Percentiles rank a stretch among this genome's conserved stretches.
Conservation (phyloP, 306 rosid genomes). For the Mimosa pudica region DNA sequence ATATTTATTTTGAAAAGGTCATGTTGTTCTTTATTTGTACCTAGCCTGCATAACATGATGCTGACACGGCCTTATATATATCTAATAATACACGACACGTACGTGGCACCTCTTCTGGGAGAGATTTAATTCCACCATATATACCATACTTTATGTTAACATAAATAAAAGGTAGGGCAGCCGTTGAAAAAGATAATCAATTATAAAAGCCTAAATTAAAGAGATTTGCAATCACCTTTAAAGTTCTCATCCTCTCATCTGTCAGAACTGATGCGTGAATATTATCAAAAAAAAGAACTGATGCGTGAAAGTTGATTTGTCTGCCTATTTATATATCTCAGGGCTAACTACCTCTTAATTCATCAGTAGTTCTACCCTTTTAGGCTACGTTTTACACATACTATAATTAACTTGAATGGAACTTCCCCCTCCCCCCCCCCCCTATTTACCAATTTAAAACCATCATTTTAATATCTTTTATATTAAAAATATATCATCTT, state of each 20-base stretch:
- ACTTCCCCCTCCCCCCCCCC: no score
- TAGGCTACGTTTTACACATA: background rate
- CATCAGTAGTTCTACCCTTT: background rate
- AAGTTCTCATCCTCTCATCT: background rate
- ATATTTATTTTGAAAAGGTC: background rate
- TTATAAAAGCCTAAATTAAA: background rate
- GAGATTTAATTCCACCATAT: no score
- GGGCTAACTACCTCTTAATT: background rate
- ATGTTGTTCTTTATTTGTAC: no score
- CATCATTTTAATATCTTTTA: background rate
- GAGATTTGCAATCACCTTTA: background rate
- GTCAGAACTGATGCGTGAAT: background rate
- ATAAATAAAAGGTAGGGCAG: background rate
- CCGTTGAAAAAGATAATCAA: no score
- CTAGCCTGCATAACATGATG: background rate
- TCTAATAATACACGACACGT: background rate
- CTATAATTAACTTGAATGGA: background rate
- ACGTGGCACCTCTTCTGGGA: no score
- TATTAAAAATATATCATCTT: background rate
- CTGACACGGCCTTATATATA: background rate
- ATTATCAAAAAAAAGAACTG: no score
- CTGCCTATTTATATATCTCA: background rate
- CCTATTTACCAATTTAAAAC: no score
- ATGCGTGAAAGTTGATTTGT: background rate
- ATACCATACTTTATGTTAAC: background rate